phyloP scores from a whole-genome alignment of 2,329 filamentous ascomycete species.

The Colletotrichum costaricense region DNA sequence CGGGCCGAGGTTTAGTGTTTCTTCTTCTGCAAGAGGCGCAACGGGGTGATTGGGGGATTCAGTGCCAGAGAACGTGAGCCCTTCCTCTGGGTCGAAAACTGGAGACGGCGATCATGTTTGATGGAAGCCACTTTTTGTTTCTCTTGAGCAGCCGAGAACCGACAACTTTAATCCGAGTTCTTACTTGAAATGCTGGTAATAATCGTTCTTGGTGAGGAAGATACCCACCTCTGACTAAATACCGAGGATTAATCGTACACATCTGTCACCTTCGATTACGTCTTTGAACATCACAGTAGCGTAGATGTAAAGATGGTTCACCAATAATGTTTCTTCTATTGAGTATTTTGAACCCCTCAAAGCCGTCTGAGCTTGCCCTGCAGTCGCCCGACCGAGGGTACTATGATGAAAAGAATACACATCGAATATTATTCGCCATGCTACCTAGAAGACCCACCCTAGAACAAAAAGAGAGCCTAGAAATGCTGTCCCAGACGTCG shows the following conservation, averaged over 20 bases:
- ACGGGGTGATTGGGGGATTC: not conserved
- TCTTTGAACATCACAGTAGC: not conserved
- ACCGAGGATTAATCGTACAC: no score
- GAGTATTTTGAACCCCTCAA: not conserved
- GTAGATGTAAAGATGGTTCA: not conserved
- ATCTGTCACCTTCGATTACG: no score
- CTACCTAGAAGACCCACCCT: not conserved
- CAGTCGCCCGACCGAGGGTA: conserved; percentile 15
- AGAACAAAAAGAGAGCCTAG: conserved; percentile 2
- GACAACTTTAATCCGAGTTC: not conserved
- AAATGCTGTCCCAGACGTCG: conserved; percentile 24
- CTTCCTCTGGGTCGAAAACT: not conserved
- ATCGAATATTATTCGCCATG: conserved; percentile 33
- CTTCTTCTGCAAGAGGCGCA: not conserved
- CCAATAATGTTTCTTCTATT: conserved; percentile 19
- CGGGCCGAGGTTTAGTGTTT: not conserved
- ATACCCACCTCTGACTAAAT: no score
- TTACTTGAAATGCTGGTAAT: not conserved
- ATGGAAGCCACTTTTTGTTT: not conserved
- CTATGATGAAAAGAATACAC: conserved; percentile 28
- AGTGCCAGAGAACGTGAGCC: not conserved
- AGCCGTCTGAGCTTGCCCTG: conserved; percentile 15
- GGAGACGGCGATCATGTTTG: not conserved
- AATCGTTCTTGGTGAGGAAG: no score
- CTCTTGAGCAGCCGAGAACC: not conserved